A percentile compares a stretch with the other conserved stretches of the same genome.
These are phyloP conservation scores for Phialemonium atrogriseum DNA, from an alignment of 2,329 filamentous ascomycete genomes.

Conservation along the genomic window DNA sequence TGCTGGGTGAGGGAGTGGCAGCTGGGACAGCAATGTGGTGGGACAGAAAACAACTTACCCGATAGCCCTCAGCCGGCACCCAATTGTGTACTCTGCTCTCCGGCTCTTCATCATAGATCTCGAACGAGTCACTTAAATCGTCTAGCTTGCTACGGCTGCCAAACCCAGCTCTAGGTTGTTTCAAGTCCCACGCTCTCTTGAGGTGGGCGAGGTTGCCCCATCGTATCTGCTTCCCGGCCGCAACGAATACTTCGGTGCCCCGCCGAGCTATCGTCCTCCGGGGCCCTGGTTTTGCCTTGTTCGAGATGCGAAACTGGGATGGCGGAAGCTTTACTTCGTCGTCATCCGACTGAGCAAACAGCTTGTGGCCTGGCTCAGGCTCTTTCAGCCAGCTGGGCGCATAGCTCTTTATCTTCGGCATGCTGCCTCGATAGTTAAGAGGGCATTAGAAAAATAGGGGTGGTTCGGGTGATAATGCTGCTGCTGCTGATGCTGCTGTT, in stretches of 20 bases:
- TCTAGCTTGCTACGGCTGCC: conserved; percentile 39
- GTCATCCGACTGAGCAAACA: conserved; percentile 54
- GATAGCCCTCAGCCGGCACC: conserved; percentile 30
- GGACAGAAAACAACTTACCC: conserved; percentile 27
- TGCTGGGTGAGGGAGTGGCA: too few relatives aligned
- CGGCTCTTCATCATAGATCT: conserved; percentile 18
- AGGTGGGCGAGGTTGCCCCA: conserved; percentile 81
- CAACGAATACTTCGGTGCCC: conserved; percentile 82
- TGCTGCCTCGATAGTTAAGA: conserved; percentile 28
- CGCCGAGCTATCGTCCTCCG: conserved; percentile 66
- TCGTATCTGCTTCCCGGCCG: conserved; percentile 79
- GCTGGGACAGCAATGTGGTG: not conserved
- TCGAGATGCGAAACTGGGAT: conserved; percentile 24
- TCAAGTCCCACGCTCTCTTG: conserved; percentile 53
- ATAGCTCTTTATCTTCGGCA: conserved; percentile 82
- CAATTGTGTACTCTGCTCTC: conserved; percentile 15
- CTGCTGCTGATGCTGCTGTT: too few relatives aligned
- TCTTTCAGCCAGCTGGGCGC: conserved; percentile 81
- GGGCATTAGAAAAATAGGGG: conserved; percentile 4
- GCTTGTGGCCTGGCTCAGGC: conserved; percentile 65
- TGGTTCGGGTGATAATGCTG: too few relatives aligned
- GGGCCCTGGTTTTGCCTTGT: conserved; percentile 37
- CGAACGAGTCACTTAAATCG: conserved; percentile 29
- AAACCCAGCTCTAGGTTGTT: conserved; percentile 17
- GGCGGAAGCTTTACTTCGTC: conserved; percentile 18